Base-by-base conservation (phyloP, 371 early-diverging fungal species). In the Mucor piriformis region DNA sequence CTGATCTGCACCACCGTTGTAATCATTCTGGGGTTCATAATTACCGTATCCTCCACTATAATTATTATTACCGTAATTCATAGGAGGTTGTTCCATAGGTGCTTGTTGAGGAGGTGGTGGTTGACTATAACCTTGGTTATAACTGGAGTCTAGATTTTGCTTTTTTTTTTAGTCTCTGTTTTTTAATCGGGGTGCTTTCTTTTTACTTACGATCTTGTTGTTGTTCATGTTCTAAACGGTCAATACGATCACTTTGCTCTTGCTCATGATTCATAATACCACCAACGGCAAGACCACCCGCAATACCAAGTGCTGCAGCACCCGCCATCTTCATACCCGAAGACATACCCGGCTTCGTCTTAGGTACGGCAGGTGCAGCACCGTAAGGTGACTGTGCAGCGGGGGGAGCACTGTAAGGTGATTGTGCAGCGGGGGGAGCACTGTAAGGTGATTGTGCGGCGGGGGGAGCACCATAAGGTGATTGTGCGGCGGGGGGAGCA, bases 241-340 rank as follows among this genome's bases (percentile, higher is more conserved):
- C 67, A 13, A 67, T 47, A n/a, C 72, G 63, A 34, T 72, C 70
- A 40, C 46, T 64, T 52, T 77, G 74, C 15, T 72, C 64, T 12
- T 72, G 48, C 37, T 77, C 74, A 48, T 77, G 77, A 13, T 70
- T 62, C 12, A 72, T 54, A 29, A 72, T 66, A 54, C 72, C 69
- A 21, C 68, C 62, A 46, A 77, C 62, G 48, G 72, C 77, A 46
- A 67, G 68, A 6, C 63, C 63, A 34, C 72, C 77, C 8, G 69
- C 70, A 12, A 70, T n/a, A 54, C 74, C 77, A 21, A 50, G 70
- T 33, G 61, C 74, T 3, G 72, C 74, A 7, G 73, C 74, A 51
- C 70, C 77, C 2, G 68, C 77, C 37, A 75, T 37, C 37, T 78
- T 78, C 65, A 69, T 65, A 40, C 73, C 76, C 4, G 65, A 67